Conservation (phyloP, 768 basidiomycete species). For the Tylopilus intermedius region DNA sequence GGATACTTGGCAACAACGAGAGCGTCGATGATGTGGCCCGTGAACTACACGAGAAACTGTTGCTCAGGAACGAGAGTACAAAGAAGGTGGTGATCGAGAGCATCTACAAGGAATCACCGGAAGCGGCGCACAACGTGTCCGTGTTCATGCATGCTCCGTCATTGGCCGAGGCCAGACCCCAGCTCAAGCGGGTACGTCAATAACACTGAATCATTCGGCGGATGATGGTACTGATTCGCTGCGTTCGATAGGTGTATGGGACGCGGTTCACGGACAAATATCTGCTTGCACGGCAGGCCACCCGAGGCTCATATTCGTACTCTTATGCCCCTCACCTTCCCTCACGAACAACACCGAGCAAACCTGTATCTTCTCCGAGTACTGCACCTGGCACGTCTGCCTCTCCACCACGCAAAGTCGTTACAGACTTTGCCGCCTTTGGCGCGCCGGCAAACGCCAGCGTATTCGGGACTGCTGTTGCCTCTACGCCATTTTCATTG, state of each 20-base stretch:
- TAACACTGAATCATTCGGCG: neutral
- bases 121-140: conserved; percentile 84
- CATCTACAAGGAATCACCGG: conserved; percentile 89
- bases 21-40: conserved; percentile 95
- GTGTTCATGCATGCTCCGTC: conserved; percentile 74
- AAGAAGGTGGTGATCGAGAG: conserved; percentile 96
- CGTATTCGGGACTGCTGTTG: conserved; percentile 81
- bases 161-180: conserved; percentile 67
- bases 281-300: conserved; percentile 62
- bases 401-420: conserved; percentile 84
- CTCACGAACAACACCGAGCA: conserved; percentile 37
- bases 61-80: conserved; percentile 91
- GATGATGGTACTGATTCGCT: conserved; percentile 6
- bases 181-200: conserved; percentile 67
- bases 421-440: conserved; percentile 85
- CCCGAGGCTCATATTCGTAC: conserved; percentile 51
- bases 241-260: conserved; percentile 67
- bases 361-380: conserved; percentile 28
- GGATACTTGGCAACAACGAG: conserved; percentile 89
- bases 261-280: conserved; percentile 98
- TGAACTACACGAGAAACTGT: conserved; percentile 86
- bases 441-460: conserved; percentile 69
- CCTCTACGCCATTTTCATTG: conserved; percentile 72
- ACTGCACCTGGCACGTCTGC: conserved; percentile 25
- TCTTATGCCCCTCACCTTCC: conserved; percentile 48